Conservation (phyloP, 2,329 filamentous ascomycete species). For the Neofusicoccum parvum region DNA sequence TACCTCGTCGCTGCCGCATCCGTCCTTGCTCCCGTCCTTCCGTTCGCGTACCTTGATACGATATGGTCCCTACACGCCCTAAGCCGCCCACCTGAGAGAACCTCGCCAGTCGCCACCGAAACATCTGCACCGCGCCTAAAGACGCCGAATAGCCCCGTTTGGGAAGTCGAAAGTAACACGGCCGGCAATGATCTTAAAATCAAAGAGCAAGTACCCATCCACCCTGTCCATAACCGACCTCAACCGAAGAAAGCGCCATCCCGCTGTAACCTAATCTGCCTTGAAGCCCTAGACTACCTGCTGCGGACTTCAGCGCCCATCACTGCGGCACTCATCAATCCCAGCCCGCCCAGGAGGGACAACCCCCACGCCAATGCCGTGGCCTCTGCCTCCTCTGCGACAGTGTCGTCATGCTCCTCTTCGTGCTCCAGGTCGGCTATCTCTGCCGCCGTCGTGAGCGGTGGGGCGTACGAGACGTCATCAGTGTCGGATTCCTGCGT, state of each 20-base stretch:
- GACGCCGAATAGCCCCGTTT: not conserved
- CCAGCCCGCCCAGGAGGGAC: constrained; percentile 37
- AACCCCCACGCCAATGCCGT: constrained; percentile 39
- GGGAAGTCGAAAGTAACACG: constrained; percentile 5
- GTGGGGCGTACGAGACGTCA: constrained; percentile 13
- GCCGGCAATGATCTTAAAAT: not conserved
- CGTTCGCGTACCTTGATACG: constrained; percentile 5
- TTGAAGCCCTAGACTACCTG: not conserved
- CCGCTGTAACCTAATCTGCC: not conserved
- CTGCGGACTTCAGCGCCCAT: constrained; percentile 37
- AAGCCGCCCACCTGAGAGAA: not conserved
- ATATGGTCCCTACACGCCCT: not conserved
- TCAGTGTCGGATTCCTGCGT: constrained; percentile 19
- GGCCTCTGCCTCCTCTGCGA: constrained; percentile 37
- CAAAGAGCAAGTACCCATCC: not conserved
- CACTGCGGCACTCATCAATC: constrained; percentile 35
- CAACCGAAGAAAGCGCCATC: not conserved
- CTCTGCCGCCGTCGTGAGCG: not conserved
- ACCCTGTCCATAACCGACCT: not conserved
- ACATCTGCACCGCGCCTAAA: not conserved
- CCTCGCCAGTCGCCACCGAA: not conserved
- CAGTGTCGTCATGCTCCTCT: constrained; percentile 28
- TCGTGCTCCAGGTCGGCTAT: constrained; percentile 28
- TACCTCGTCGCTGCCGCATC: constrained; percentile 7
- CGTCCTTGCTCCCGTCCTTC: constrained; percentile 18